Percentiles rank a stretch among this genome's conserved stretches.
These are phyloP conservation scores for Westerdykella aurantiaca DNA, from an alignment of 2,329 filamentous ascomycete genomes.

Conservation along the genomic window DNA sequence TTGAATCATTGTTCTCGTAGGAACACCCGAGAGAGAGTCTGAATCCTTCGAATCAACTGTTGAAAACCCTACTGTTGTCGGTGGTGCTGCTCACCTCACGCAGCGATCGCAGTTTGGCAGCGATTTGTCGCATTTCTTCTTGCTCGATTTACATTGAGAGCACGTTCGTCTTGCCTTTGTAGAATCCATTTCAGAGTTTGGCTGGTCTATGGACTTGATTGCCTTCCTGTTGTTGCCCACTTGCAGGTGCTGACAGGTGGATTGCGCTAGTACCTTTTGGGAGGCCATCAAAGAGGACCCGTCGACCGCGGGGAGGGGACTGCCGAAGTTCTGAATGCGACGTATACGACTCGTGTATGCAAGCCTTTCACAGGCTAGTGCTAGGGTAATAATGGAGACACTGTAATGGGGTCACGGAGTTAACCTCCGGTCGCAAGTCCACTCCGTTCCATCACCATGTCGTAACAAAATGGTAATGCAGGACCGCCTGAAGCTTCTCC, in stretches of 20 bases:
- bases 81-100: conserved; percentile 7
- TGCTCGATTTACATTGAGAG: conserved; percentile 12
- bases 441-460: too few relatives aligned
- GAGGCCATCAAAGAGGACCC: too few relatives aligned
- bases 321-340: conserved; percentile 1
- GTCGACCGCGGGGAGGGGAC: background rate
- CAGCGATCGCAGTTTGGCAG: conserved; percentile 12
- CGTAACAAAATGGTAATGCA: too few relatives aligned
- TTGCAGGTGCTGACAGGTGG: too few relatives aligned
- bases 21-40: conserved; percentile 11
- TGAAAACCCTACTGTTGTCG: background rate
- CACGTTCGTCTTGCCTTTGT: conserved; percentile 5
- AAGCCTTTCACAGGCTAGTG: too few relatives aligned
- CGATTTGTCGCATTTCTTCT: conserved; percentile 17
- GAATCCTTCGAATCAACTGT: background rate
- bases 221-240: too few relatives aligned
- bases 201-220: too few relatives aligned
- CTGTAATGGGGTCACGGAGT: background rate
- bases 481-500: too few relatives aligned
- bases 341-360: too few relatives aligned
- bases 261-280: too few relatives aligned
- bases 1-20: conserved; percentile 6
- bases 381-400: background rate
- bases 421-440: background rate
- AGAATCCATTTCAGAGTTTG: too few relatives aligned